Evolutionary conservation across 2,329 filamentous ascomycete species (phyloP), one percentile per base, ranked within the genome.

Genomic region (Drechslera avenae): DNA sequence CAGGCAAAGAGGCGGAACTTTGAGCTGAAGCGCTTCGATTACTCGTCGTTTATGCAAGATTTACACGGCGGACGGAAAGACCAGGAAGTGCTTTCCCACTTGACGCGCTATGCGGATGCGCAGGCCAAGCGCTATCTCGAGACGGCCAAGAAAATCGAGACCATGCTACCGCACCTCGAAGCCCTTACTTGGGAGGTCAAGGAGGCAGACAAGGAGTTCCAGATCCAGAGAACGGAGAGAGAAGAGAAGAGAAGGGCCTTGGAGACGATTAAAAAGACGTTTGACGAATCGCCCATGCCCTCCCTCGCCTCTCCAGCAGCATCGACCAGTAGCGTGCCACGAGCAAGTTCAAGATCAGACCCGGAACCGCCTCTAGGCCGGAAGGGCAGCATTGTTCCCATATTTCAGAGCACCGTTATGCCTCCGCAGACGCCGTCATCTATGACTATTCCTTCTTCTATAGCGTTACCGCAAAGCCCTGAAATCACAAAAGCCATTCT

Each of bases 11-110:
- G 92, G 60, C 87, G 90, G 36, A 96, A 91, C 62, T 99, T 99
- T 67, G 94, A 99, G 77, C 82, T 99, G 50, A 97, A 96, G 77
- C 87, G 95, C 8, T 99, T 99, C 67, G 95, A 99, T 74, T 99
- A 99, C 73, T 97, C 93, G 3, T 96, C 91, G 12, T 99, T 97
- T 69, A 96, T 99, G 90, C 93, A 97, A 67, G 94, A 99, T 77
- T 81, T 99, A n/a, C 94, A 97, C 57, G 94, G 94, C 23, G 94
- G 94, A n/a, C 87, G 94, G 56, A 99, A 97, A 72, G 94, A 99
- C 66, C 94, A 97, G 68, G 94, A 99, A 72, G 90, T 99, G 4
- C 76, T 99, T 23, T 97, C 93, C 1, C 90, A 97, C 69, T 81
- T 99, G 26, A 99, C 94, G 1, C 93, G 88, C 69, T 99, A 92